Base-by-base conservation (phyloP, 768 basidiomycete species). In the Mycena floridula region DNA sequence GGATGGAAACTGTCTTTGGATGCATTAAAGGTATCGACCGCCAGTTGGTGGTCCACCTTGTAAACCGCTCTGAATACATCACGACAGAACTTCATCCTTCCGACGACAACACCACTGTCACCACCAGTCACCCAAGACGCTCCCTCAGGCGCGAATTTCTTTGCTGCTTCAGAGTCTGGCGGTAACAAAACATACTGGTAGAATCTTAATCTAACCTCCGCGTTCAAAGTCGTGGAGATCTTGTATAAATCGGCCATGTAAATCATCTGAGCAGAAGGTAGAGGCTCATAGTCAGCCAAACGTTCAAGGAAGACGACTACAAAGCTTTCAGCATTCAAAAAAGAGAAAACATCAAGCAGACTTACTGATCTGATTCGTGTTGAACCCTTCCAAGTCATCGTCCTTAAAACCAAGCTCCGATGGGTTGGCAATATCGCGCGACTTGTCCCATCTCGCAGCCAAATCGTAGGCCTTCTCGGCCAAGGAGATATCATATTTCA, bases 51-150 rank as follows among this genome's bases (percentile, higher is more conserved):
- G 54, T 89, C 67, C 18, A 81, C 81, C 46, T 70, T 70, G 24
- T 57, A 61, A 16, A 80, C 73, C 0, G 67, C 76, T 26, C 76
- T 63, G 56, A 89, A 80, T 5, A 77, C 63, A 0, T 85, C 82
- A 38, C 88, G 63, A 60, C 88, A 89, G 66, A 89, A 89, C 58
- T 90, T 89, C 87, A 89, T 89, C 25, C 88, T 70, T 9, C 88
- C 88, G 54, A 86, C 84, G 45, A 90, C 65, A 22, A 76, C 63
- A 1, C 76, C 80, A 21, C 71, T 72, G 21, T 69, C 79, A 51
- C 81, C 64, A 2, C 82, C 87, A 12, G 80, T 73, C 18, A 89
- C 76, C 87, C 88, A 89, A 22, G 74, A 67, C 0, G 69, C 75
- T 1, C 82, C 86, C 18, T 74, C 66, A 0, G 47, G 46, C 7